phyloP scores from a whole-genome alignment of 768 basidiomycete genomes.

The Mycena venus region DNA sequence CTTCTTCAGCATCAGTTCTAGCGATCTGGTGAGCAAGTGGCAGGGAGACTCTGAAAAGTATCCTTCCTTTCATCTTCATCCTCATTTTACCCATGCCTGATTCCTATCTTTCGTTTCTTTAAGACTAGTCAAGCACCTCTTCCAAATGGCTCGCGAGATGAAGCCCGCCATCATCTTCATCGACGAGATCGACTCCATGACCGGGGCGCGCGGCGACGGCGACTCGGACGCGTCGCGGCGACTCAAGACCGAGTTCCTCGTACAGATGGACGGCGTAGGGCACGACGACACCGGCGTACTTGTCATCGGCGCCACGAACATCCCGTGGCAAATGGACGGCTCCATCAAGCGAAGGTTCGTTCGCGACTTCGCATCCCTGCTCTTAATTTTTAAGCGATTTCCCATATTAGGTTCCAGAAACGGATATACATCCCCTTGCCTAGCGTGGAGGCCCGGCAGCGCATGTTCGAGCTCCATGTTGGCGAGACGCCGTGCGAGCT shows the following conservation, averaged over 20 bases:
- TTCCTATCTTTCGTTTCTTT: not conserved
- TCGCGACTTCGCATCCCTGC: constrained; percentile 20
- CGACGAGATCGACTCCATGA: constrained; percentile 87
- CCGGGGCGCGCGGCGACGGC: constrained; percentile 82
- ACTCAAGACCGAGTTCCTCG: constrained; percentile 86
- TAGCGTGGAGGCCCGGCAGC: constrained; percentile 76
- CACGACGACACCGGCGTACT: constrained; percentile 86
- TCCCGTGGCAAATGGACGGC: constrained; percentile 86
- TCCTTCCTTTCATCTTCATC: constrained; percentile 39
- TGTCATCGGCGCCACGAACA: constrained; percentile 86
- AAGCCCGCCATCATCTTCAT: constrained; percentile 90
- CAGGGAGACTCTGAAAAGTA: constrained; percentile 88
- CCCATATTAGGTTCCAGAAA: constrained; percentile 88
- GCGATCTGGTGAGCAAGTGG: constrained; percentile 89
- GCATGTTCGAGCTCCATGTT: constrained; percentile 87
- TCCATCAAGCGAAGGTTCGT: constrained; percentile 83
- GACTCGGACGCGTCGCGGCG: constrained; percentile 84
- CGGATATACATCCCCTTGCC: constrained; percentile 88
- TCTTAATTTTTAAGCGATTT: not conserved
- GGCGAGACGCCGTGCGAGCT: constrained; percentile 82
- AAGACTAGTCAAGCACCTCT: constrained; percentile 84
- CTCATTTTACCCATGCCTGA: not conserved
- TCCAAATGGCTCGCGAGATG: constrained; percentile 84
- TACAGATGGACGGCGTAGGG: constrained; percentile 90
- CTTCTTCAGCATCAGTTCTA: constrained; percentile 85